Evolutionary conservation across 2,329 filamentous ascomycete species (phyloP), one percentile per base, ranked within the genome.

Genomic region (Blastomyces parvus): DNA sequence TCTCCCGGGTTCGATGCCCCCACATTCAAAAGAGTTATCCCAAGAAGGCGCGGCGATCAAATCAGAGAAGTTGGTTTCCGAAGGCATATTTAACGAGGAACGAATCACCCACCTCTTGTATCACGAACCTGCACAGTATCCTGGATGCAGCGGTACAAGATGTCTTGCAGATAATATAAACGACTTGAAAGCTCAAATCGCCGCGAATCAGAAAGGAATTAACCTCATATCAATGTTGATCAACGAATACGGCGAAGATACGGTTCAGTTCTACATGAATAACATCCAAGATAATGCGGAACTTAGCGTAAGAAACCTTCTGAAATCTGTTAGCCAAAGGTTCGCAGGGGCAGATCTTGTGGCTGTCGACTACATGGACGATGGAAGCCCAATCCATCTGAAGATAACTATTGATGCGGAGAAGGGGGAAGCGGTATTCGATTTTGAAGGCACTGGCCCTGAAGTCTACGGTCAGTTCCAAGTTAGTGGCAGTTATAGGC

Each of bases 131-230:
- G 88, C 87, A 0, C 79, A 86, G 68, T 85, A 87, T 66, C 85
- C 86, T 0, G 88, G 86, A 2, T 92, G 89, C 76, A 87, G 83
- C 66, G 89, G 89, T 1, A 91, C 89, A 0, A 81, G 89, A 60
- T 89, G 88, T 70, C 79, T 93, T 0, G 84, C 83, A 13, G 90
- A 94, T 72, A 94, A 94, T 70, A 79, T 94, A 69, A 90, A 89
- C 65, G 90, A 94, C 71, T 79, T 94, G 50, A 91, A 91, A 74
- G 90, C 90, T 0, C 89, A 92, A 71, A 86, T 92, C 5, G 88
- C 90, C 1, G 88, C 89, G 9, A 93, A 94, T 69, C 87, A 90
- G 69, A 91, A 90, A 71, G 90, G 90, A 5, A 91, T 91, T 69
- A 86, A 84, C 52, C 80, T 91, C 25, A 91, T 93, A 66, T 81